A percentile compares a stretch with the other conserved stretches of the same genome.
These are phyloP conservation scores for Pyrenula aspistea DNA, from an alignment of 495 filamentous ascomycete genomes.

Conservation along the genomic window DNA sequence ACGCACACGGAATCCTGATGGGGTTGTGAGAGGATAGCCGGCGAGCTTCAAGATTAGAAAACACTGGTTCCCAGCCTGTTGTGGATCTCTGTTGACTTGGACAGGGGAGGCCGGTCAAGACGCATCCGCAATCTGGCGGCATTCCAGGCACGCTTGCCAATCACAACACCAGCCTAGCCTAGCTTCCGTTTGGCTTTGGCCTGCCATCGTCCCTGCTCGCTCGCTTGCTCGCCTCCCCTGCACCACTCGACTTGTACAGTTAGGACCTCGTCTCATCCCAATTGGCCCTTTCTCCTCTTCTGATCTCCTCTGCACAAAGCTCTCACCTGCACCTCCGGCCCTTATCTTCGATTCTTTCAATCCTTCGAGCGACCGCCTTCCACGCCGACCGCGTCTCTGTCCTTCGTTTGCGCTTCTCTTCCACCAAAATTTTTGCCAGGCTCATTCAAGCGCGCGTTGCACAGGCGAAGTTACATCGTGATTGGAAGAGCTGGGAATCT, in stretches of 20 bases:
- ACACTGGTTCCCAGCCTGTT: no score
- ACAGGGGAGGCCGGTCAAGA: no score
- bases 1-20: no score
- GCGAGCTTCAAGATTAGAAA: no score
- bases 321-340: background rate
- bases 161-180: no score
- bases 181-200: background rate
- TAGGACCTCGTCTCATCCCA: background rate
- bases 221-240: background rate
- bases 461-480: no score
- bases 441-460: background rate
- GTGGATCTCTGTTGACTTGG: no score
- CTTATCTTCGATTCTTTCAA: background rate
- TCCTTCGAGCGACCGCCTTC: background rate
- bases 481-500: background rate
- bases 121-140: no score
- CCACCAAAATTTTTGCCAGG: background rate
- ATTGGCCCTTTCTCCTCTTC: background rate
- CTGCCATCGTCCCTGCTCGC: background rate
- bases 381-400: background rate
- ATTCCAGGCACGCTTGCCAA: no score
- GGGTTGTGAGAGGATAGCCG: no score
- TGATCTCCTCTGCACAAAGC: background rate
- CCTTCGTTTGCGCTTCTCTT: background rate
- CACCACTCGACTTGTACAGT: background rate